A percentile compares a stretch with the other conserved stretches of the same genome.
Conservation (phyloP, 257 asterid species). For the Buddleja alternifolia region DNA sequence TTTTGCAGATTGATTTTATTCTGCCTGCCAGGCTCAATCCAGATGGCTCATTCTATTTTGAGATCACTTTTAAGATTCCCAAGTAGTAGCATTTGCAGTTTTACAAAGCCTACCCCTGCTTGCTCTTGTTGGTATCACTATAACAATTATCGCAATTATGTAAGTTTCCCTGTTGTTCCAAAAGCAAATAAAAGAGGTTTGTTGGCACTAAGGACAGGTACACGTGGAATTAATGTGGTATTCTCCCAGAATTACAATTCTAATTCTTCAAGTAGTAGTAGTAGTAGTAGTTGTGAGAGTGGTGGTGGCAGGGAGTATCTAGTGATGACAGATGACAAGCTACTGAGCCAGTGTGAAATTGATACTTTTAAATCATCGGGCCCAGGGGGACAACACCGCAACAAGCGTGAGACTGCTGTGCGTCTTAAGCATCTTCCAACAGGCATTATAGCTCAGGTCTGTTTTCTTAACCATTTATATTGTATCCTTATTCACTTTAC, state of each 20-base stretch:
- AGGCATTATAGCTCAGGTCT: conserved; percentile 84
- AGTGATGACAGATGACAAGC: conserved; percentile 74
- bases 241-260: conserved; percentile 39
- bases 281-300: conserved; percentile 20
- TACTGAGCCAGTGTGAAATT: conserved; percentile 87
- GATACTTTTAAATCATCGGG: conserved; percentile 84
- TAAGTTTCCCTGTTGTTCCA: conserved; percentile 20
- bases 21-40: conserved; percentile 18
- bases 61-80: conserved; percentile 51
- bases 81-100: conserved; percentile 27
- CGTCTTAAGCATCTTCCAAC: conserved; percentile 96
- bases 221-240: conserved; percentile 20
- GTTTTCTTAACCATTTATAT: not conserved
- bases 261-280: conserved; percentile 26
- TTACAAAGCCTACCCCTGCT: conserved; percentile 30
- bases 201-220: conserved; percentile 12
- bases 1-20: conserved; percentile 27
- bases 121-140: conserved; percentile 28
- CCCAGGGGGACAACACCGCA: conserved; percentile 99
- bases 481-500: conserved; percentile 8
- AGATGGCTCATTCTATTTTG: conserved; percentile 51
- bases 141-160: conserved; percentile 22
- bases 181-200: conserved; percentile 27
- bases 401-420: conserved; percentile 96
- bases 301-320: conserved; percentile 63